Percentiles rank a stretch among this genome's conserved stretches.
These are phyloP conservation scores for Hypoxylon sp. DNA, from an alignment of 2,329 filamentous ascomycete species.

Conservation along the genomic window DNA sequence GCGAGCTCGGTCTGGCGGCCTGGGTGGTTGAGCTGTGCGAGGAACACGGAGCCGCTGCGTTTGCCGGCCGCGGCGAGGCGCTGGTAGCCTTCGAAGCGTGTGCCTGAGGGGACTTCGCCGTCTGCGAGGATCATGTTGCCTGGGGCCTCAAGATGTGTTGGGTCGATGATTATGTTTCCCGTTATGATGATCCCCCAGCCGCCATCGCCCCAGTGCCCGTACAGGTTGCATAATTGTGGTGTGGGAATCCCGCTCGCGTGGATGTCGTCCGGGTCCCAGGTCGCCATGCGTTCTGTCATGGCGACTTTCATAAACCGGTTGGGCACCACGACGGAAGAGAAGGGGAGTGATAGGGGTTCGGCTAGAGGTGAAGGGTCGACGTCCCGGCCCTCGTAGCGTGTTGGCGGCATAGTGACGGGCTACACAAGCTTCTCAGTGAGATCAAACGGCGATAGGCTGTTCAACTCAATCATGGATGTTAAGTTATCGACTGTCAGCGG, in stretches of 20 bases:
- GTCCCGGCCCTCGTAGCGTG: constrained; percentile 36
- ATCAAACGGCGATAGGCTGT: not conserved
- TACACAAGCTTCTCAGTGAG: not conserved
- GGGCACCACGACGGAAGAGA: constrained; percentile 63
- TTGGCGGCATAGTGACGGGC: constrained; percentile 26
- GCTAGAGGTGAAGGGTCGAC: constrained; percentile 34
- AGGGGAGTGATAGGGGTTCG: constrained; percentile 56
- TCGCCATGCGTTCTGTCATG: constrained; percentile 71
- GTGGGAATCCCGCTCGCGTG: constrained; percentile 43
- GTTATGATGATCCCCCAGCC: constrained; percentile 66
- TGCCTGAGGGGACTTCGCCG: constrained; percentile 60
- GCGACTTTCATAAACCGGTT: constrained; percentile 72
- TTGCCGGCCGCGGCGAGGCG: constrained; percentile 64
- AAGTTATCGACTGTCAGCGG: not conserved
- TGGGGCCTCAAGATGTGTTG: constrained; percentile 65
- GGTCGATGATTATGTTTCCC: constrained; percentile 72
- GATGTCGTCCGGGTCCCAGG: constrained; percentile 48
- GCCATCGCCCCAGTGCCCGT: constrained; percentile 69
- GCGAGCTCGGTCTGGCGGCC: constrained; percentile 64
- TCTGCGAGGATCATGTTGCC: constrained; percentile 68
- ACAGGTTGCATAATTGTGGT: constrained; percentile 59
- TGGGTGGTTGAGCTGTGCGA: constrained; percentile 71
- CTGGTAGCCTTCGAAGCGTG: constrained; percentile 68
- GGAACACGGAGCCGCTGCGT: constrained; percentile 65
- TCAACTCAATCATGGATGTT: not conserved